Evolutionary conservation across 345 rosid genomes (phyloP), one percentile per base, ranked within the genome.

Genomic region (Brassica nigra): DNA sequence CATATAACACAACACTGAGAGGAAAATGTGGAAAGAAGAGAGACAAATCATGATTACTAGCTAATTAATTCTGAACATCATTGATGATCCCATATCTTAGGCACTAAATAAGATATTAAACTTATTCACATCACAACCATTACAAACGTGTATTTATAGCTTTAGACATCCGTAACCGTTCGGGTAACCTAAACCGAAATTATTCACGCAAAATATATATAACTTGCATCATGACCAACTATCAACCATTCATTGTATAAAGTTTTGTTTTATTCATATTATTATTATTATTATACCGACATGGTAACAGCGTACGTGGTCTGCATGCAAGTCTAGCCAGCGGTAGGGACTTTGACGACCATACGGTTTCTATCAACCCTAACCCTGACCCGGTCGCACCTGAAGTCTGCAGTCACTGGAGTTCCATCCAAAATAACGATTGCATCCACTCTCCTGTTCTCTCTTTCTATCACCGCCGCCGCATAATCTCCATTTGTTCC

Each of bases 311-410:
- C 57, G n/a, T 42, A 7, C 4, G 39, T 23, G 27, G 63, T 69
- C 62, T 11, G 16, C 31, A n/a, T 64, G 27, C 12, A 67, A 10
- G 18, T 69, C 59, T 79, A 86, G 62, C 86, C 83, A 23, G 8
- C 2, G 16, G 27, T 33, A 62, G 88, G 88, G 62, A 2, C 16
- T 36, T 2, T 2, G 58, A 59, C 62, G 34, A 86, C 85, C 14
- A 44, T 42, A 23, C 78, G 34, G 16, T 70, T 12, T 6, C 12
- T 30, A 57, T 86, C 28, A 36, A 86, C 85, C 73, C 79, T 23
- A 64, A 83, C 86, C 70, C 84, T 63, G 31, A 86, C 85, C 7
- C 88, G 62, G 55, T 71, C 31, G 5, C 84, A 82, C 62, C 78
- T 36, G 15, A 82, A 70, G 18, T 84, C 85, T 11, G 0, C 6